phyloP scores from a whole-genome alignment of 768 basidiomycete species.

The Cytidiella melzeri region DNA sequence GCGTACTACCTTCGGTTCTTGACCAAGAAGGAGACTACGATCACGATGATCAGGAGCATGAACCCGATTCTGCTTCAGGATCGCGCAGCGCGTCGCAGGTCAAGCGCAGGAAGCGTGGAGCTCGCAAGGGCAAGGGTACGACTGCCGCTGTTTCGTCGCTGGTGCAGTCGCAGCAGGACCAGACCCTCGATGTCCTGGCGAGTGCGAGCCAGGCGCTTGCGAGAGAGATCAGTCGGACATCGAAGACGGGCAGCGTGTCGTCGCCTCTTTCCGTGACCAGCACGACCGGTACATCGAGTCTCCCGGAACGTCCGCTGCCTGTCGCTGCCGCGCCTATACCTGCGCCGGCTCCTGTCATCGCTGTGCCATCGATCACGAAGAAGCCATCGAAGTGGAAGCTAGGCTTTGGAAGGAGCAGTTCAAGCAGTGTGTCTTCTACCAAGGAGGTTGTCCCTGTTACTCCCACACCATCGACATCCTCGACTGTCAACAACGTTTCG shows the following conservation, averaged over 20 bases:
- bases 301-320: not conserved
- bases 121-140: slow-evolving; percentile 72
- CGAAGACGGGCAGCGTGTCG: slow-evolving; percentile 14
- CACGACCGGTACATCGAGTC: not conserved
- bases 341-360: slow-evolving; percentile 11
- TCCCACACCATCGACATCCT: slow-evolving; percentile 36
- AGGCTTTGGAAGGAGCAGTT: slow-evolving; percentile 57
- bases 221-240: slow-evolving; percentile 71
- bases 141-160: slow-evolving; percentile 11
- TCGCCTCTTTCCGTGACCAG: not conserved
- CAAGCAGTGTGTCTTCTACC: slow-evolving; percentile 10
- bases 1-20: slow-evolving; percentile 16
- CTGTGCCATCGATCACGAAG: slow-evolving; percentile 37
- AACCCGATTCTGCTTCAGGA: slow-evolving; percentile 27
- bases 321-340: not conserved
- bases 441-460: slow-evolving; percentile 14
- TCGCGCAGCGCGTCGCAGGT: slow-evolving; percentile 66
- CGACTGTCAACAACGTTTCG: slow-evolving; percentile 74
- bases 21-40: slow-evolving; percentile 27
- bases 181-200: slow-evolving; percentile 65
- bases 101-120: slow-evolving; percentile 80
- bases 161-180: slow-evolving; percentile 33
- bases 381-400: slow-evolving; percentile 88
- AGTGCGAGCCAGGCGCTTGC: slow-evolving; percentile 78
- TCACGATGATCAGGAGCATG: slow-evolving; percentile 35